Conservation (phyloP, 2,329 filamentous ascomycete species). For the Hymenoscyphus fructigenus region DNA sequence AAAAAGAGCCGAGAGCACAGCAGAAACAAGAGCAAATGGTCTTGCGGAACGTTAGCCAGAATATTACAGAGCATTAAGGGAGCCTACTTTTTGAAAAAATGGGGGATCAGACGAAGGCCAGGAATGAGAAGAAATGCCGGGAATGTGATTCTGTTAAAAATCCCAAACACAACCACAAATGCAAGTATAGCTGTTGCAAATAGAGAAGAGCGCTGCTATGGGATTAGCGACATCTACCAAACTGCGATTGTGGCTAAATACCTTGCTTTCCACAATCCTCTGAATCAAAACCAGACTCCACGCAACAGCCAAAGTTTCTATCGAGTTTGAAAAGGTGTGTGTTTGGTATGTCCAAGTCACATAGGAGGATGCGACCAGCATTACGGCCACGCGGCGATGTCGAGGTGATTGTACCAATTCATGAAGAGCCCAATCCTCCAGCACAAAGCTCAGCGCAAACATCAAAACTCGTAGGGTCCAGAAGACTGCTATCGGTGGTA, state of each 20-base stretch:
- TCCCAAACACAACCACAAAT: slow-evolving; percentile 76
- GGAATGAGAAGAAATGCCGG: slow-evolving; percentile 89
- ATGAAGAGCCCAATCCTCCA: slow-evolving; percentile 96
- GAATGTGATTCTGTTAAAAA: slow-evolving; percentile 97
- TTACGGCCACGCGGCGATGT: slow-evolving; percentile 68
- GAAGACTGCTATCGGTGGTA: slow-evolving; percentile 83
- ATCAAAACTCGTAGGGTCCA: slow-evolving; percentile 86
- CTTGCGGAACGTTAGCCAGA: slow-evolving; percentile 38
- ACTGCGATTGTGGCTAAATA: slow-evolving; percentile 40
- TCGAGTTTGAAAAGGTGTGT: slow-evolving; percentile 96
- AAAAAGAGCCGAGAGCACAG: slow-evolving; percentile 63
- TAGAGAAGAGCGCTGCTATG: slow-evolving; percentile 65
- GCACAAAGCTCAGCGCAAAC: slow-evolving; percentile 92
- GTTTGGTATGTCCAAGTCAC: slow-evolving; percentile 99
- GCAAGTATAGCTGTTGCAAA: slow-evolving; percentile 77
- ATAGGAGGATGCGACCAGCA: slow-evolving; percentile 92
- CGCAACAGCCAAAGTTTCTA: slow-evolving; percentile 88
- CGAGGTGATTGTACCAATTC: slow-evolving; percentile 79
- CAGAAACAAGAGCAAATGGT: slow-evolving; percentile 59
- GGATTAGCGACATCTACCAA: neutral
- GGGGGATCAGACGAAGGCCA: slow-evolving; percentile 76
- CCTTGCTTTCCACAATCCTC: slow-evolving; percentile 77
- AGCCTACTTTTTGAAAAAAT: slow-evolving; percentile 76
- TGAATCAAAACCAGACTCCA: slow-evolving; percentile 93
- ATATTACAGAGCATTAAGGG: neutral